phyloP scores from a whole-genome alignment of 2,329 filamentous ascomycete genomes.

The Penicillium sp. region DNA sequence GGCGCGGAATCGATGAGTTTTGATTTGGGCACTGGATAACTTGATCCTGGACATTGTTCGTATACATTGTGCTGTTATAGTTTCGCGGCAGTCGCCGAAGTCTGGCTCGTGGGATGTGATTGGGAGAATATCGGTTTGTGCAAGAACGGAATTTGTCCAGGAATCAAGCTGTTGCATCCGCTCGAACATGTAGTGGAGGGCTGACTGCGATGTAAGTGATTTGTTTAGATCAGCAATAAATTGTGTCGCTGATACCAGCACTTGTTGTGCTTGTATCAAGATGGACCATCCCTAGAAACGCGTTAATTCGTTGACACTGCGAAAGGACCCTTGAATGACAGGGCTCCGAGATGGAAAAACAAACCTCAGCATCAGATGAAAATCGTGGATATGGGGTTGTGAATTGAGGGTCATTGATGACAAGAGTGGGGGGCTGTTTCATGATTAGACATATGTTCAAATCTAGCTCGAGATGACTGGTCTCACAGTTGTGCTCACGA shows the following conservation, averaged over 20 bases:
- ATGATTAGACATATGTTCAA: slow-evolving; percentile 10
- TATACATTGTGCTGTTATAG: slow-evolving; percentile 40
- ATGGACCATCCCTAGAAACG: slow-evolving; percentile 44
- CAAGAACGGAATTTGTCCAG: slow-evolving; percentile 39
- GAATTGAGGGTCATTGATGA: slow-evolving; percentile 46
- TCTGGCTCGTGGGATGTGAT: slow-evolving; percentile 24
- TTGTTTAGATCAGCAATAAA: slow-evolving; percentile 45
- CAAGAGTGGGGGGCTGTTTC: slow-evolving; percentile 42
- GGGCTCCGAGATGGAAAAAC: slow-evolving; percentile 2
- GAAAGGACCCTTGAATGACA: neutral
- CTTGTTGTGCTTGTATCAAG: slow-evolving; percentile 45
- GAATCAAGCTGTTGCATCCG: slow-evolving; percentile 45
- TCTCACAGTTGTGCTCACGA: slow-evolving; percentile 46
- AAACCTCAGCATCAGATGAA: slow-evolving; percentile 42
- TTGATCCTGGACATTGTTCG: slow-evolving; percentile 47
- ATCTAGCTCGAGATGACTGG: neutral
- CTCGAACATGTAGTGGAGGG: slow-evolving; percentile 41
- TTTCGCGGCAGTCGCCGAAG: slow-evolving; percentile 34
- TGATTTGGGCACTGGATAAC: slow-evolving; percentile 48
- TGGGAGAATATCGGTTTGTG: slow-evolving; percentile 34
- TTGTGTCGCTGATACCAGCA: slow-evolving; percentile 43
- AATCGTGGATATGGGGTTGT: slow-evolving; percentile 45
- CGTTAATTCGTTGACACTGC: slow-evolving; percentile 1
- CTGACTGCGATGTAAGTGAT: slow-evolving; percentile 34
- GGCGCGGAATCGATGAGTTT: slow-evolving; percentile 48